Evolutionary conservation across 345 rosid genomes (phyloP), one percentile per base, ranked within the genome.

Genomic region (Pseudoturritis turrita): DNA sequence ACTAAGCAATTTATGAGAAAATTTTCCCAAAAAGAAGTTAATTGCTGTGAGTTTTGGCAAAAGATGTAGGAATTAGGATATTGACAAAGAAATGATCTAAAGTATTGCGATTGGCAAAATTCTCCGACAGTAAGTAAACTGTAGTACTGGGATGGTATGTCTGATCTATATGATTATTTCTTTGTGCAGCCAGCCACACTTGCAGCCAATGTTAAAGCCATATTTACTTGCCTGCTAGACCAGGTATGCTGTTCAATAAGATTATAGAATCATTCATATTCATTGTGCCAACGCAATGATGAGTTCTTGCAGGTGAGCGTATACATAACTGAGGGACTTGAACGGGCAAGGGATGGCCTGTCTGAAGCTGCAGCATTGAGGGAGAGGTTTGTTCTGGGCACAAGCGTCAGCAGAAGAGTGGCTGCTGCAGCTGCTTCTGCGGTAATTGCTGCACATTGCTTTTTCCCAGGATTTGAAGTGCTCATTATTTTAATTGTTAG

Each of bases 341-440:
- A 91, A 79, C 84, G 97, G 82, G 94, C 99, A 62, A 87, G 98
- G 73, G 97, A 87, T 62, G 71, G 97, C 86, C 79, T 95, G 74
- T 81, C 88, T 51, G 98, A 95, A 85, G 97, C 99, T 74, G 96
- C 98, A 64, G 83, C 91, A 45, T 78, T 87, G 85, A 88, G 97
- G 87, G 99, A 95, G 85, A 88, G 83, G 78, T 91, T 85, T 88
- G 91, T 91, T 81, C 79, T 89, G 84, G 95, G 97, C 73, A 84
- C 97, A 75, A 89, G 52, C 52, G 58, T 94, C 57, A 88, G 95
- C 84, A 84, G 96, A 76, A 87, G 99, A 81, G 99, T 91, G 76
- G 96, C 98, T 70, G 98, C 98, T 68, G 99, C 99, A 31, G 99
- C 99, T 87, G 96, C 96, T 69, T 89, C 96, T 51, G 93, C 92